phyloP scores from a whole-genome alignment of 2,329 filamentous ascomycete genomes.

The Cladophialophora exuberans region DNA sequence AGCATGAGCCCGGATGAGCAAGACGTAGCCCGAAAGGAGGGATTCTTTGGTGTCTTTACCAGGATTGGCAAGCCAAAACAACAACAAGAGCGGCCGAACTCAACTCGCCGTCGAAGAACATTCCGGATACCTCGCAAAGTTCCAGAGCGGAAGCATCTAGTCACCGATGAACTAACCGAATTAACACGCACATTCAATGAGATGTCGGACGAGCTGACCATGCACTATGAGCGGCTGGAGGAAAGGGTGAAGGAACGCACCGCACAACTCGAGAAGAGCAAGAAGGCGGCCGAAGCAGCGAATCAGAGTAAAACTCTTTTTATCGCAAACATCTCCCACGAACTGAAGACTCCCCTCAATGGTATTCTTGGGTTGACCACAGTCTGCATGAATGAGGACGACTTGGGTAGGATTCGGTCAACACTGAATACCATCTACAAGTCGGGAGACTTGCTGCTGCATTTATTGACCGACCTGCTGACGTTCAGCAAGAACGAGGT shows the following conservation, averaged over 20 bases:
- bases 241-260: conserved; percentile 83
- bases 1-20: conserved; percentile 46
- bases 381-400: conserved; percentile 89
- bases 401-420: conserved; percentile 75
- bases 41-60: conserved; percentile 26
- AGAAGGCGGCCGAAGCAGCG: conserved; percentile 89
- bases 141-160: conserved; percentile 70
- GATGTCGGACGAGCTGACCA: conserved; percentile 87
- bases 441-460: conserved; percentile 79
- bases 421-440: conserved; percentile 88
- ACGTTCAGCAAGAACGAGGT: conserved; percentile 97
- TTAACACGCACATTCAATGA: conserved; percentile 85
- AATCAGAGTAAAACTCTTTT: conserved; percentile 98
- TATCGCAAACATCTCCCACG: conserved; percentile 87
- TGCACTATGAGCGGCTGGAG: conserved; percentile 83
- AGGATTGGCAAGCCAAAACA: conserved; percentile 23
- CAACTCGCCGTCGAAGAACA: conserved; percentile 32
- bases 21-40: conserved; percentile 44
- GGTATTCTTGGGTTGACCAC: conserved; percentile 94
- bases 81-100: conserved; percentile 18
- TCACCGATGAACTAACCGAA: conserved; percentile 85
- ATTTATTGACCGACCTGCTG: conserved; percentile 84
- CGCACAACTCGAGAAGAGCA: conserved; percentile 81
- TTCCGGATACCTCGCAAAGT: conserved; percentile 89
- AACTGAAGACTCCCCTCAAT: conserved; percentile 92